Base-by-base conservation (phyloP, 2,329 filamentous ascomycete species). In the Zymoseptoria tritici region DNA sequence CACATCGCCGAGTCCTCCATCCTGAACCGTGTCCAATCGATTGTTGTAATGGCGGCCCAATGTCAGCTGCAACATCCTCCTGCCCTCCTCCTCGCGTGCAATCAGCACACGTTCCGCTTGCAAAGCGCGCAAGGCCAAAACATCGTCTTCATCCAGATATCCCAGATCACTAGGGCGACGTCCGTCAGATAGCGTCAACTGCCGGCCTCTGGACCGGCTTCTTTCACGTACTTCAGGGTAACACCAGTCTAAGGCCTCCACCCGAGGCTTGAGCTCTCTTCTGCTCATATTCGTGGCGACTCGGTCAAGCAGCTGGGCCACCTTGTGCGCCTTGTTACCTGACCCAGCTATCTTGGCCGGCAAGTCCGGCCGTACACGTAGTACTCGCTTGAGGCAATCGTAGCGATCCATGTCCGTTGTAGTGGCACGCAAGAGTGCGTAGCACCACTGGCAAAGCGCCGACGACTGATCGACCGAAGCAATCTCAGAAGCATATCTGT, bases 11-110 rank as follows among this genome's bases (percentile, higher is more conserved):
- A 19, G 22, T 29, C 52, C 21, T 19, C 22, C n/a, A 29, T 29
- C 26, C 26, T 29, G 26, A 8, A 29, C 7, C 16, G 22, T 9
- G 20, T 55, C 57, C 19, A 56, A 54, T 4, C 49, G 54, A 55
- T 59, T 57, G 6, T 46, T 55, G 49, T 55, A 59, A 9, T 57
- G 46, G 20, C 57, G 22, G 9, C 57, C 60, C 51, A 59, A 13
- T 6, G 53, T 59, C 42, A 62, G 49, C 52, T 62, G 57, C 57
- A 62, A 13, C 60, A 62, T 59, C 24, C 60, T 52, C 54, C 60
- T 54, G 5, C 53, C 24, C 22, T 53, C 22, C 3, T 59, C 57
- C 26, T 56, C 57, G 11, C 52, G 53, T 11, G 49, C 53, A 9
- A 56, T 22, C 49, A 59, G 16, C 49, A 42, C 24, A 54, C 56